Base-by-base conservation (phyloP, 352 stramenopile species). In the Aphanomyces invadans region DNA sequence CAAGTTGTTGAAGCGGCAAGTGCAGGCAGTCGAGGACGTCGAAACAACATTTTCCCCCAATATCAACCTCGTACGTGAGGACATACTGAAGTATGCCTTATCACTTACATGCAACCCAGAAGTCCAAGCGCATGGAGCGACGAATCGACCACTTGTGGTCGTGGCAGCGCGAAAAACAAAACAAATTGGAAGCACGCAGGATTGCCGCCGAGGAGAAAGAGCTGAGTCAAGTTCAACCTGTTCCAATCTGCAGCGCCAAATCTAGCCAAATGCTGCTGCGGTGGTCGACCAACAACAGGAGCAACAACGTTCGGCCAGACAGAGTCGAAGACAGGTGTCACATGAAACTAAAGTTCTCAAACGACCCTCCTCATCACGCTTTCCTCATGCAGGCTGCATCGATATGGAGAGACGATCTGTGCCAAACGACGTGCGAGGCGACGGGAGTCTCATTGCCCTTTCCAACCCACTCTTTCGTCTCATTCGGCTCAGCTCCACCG, bases 391-490 rank as follows among this genome's bases (percentile, higher is more conserved):
- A 76, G 83, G 36, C 63, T 91, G 12, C 79, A 88, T 45, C 63
- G 88, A 32, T 75, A 89, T 26, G 83, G 80, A 1, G 57, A 87
- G 28, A 88, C 88, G 46, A 89, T 89, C 36, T 71, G 86, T 38
- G 81, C 86, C 53, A 79, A 91, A 32, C 78, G 81, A 53, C 76
- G 88, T 51, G 80, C 86, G 44, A 74, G 78, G 3, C 51, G 71
- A 12, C 57, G 74, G 0, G 65, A 71, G 3, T 55, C 76, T 12
- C 49, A 65, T 28, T 44, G 56, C 48, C 38, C 44, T 3, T 69
- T 71, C 2, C 74, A 75, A 19, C 78, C 76, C 25, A 46, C 39
- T 5, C 71, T 91, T 1, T 79, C 79, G 10, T 80, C 78, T 36
- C 82, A 88, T 57, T 88, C 82, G 10, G 70, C 69, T 1, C 79